Conservation (phyloP, 2,329 filamentous ascomycete species). For the Huntiella abstrusa region DNA sequence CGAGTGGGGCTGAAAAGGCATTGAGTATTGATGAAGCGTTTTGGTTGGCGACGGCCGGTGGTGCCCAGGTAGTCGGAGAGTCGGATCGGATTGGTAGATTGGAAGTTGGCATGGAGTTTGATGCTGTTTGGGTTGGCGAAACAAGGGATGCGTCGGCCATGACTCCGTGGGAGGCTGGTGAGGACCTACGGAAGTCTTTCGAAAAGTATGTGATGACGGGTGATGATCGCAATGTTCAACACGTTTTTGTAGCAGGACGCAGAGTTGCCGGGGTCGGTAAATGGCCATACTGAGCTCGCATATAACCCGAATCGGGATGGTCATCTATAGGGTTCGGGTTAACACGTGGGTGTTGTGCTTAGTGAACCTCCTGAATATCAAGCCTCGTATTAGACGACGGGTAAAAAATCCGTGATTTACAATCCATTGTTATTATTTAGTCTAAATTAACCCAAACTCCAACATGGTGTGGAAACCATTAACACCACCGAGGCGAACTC, state of each 20-base stretch:
- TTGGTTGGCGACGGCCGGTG: slow-evolving; percentile 41
- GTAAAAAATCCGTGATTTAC: background rate
- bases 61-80: slow-evolving; percentile 37
- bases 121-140: slow-evolving; percentile 33
- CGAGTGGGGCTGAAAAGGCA: slow-evolving; percentile 23
- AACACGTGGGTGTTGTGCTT: background rate
- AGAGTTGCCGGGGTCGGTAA: slow-evolving; percentile 11
- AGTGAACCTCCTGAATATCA: no score
- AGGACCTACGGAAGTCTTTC: slow-evolving; percentile 28
- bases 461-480: slow-evolving; percentile 9
- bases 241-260: slow-evolving; percentile 34
- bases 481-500: slow-evolving; percentile 3
- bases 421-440: background rate
- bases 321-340: background rate
- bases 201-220: slow-evolving; percentile 49
- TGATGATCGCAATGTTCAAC: slow-evolving; percentile 40
- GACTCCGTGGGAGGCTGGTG: slow-evolving; percentile 32
- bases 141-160: slow-evolving; percentile 23
- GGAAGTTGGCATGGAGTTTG: slow-evolving; percentile 40
- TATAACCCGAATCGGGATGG: no score
- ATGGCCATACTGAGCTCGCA: background rate
- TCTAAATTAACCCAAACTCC: background rate
- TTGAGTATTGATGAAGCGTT: slow-evolving; percentile 34
- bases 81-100: slow-evolving; percentile 37
- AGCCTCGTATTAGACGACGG: background rate